Percentiles rank a stretch among this genome's conserved stretches.
These are phyloP conservation scores for Xylariaceae sp. DNA, from an alignment of 2,329 filamentous ascomycete species.

Conservation along the genomic window DNA sequence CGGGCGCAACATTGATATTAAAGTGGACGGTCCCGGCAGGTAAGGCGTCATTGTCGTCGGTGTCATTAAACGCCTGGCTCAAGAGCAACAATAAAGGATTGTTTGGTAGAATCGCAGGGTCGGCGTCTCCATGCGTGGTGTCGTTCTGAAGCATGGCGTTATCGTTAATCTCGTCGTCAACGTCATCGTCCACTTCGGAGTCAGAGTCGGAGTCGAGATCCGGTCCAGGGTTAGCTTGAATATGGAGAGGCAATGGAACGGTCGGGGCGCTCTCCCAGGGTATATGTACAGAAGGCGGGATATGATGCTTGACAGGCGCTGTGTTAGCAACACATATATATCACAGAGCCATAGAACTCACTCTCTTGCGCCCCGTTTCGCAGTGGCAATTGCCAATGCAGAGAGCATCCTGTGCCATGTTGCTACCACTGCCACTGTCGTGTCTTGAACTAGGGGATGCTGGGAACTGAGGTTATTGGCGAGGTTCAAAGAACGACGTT, in stretches of 20 bases:
- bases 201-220: not conserved
- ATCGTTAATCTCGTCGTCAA: no score
- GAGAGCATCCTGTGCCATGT: slow-evolving; percentile 28
- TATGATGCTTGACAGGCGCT: slow-evolving; percentile 27
- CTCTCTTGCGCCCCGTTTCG: slow-evolving; percentile 35
- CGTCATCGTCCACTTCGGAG: no score
- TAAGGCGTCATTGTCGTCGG: not conserved
- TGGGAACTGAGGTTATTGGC: no score
- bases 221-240: not conserved
- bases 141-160: no score
- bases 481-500: no score
- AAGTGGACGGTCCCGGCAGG: no score
- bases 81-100: not conserved
- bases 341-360: slow-evolving; percentile 20
- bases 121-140: no score
- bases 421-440: not conserved
- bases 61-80: not conserved
- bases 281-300: slow-evolving; percentile 23
- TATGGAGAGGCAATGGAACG: not conserved
- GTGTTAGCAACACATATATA: not conserved
- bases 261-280: slow-evolving; percentile 24
- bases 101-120: no score
- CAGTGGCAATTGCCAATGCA: slow-evolving; percentile 30
- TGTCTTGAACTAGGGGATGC: no score
- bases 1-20: no score